Evolutionary conservation across 345 rosid species (phyloP), one percentile per base, ranked within the genome.

Genomic region (Rhizophora apiculata): DNA sequence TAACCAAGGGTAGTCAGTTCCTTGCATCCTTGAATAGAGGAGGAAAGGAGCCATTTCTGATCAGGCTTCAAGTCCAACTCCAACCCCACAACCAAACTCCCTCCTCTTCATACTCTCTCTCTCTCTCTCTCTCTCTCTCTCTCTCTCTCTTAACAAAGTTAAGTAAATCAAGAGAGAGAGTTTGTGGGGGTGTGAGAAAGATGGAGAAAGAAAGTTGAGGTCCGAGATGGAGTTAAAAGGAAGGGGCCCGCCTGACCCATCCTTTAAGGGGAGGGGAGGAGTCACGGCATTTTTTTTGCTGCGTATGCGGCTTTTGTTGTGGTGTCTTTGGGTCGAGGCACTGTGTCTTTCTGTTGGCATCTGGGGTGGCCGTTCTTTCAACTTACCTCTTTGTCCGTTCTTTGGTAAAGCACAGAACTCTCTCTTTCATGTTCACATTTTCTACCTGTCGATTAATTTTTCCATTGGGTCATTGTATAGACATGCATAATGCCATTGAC

Each of bases 291-390:
- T 51, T 60, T 3, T 15, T 64, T 64, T 24, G 24, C 53, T 51
- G 74, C 69, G 81, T 72, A 62, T 62, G 64, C 72, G 74, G 79
- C 49, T 43, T 72, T 58, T 43, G 27, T 46, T 58, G 46, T 29
- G 64, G 6, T 68, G 5, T 37, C 29, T 18, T 37, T 53, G 58
- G 59, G 9, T 6, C 9, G 19, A 26, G 29, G 59, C 59, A 55
- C 16, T 9, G 29, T 22, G 24, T 22, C 59, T 71, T 9, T 70
- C 63, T 56, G 39, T 31, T 39, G 59, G 49, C 22, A 22, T 58
- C 24, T 60, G 65, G 53, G 67, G 73, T 73, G 86, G 88, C 86
- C 84, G 83, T 80, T 82, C 68, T 86, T 84, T 86, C 90, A 79
- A 79, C 90, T 80, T 79, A 73, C 84, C 74, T 63, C 72, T 73